phyloP scores from a whole-genome alignment of 441 rosid species.

The Manihot esculenta region DNA sequence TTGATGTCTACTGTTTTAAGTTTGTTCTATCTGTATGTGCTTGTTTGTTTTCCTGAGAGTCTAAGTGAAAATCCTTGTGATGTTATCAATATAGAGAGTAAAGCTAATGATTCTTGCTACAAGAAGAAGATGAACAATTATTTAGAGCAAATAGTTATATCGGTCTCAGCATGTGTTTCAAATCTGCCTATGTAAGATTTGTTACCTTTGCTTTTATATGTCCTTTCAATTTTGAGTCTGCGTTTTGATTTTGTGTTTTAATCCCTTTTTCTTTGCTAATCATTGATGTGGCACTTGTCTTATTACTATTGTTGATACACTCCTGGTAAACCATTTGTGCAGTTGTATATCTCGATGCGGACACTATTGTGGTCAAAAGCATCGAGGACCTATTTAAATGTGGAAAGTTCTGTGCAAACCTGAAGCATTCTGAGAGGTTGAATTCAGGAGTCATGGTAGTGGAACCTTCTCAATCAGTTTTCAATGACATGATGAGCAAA shows the following conservation, averaged over 20 bases:
- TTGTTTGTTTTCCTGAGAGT: neutral
- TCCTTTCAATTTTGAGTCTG: constrained; percentile 9
- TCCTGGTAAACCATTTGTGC: constrained; percentile 24
- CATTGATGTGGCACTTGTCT: constrained; percentile 9
- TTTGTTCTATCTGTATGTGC: neutral
- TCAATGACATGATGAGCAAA: constrained; percentile 82
- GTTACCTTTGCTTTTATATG: neutral
- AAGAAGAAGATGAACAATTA: neutral
- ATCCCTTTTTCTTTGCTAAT: neutral
- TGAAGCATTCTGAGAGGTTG: constrained; percentile 94
- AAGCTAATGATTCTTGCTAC: neutral
- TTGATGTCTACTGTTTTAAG: neutral
- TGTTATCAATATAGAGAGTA: neutral
- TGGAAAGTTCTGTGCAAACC: constrained; percentile 81
- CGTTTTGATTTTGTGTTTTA: neutral
- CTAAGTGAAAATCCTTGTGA: neutral
- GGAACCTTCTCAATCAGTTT: constrained; percentile 75
- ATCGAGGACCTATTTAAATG: constrained; percentile 86
- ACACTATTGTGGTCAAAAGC: constrained; percentile 93
- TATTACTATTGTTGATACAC: neutral
- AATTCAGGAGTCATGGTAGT: constrained; percentile 98
- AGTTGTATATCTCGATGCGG: constrained; percentile 96
- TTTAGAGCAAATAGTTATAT: neutral
- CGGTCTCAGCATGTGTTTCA: neutral
- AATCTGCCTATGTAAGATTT: neutral